These are phyloP conservation scores for Saprolegnia diclina DNA, from an alignment of 352 stramenopile species.

Conservation along the genomic window DNA sequence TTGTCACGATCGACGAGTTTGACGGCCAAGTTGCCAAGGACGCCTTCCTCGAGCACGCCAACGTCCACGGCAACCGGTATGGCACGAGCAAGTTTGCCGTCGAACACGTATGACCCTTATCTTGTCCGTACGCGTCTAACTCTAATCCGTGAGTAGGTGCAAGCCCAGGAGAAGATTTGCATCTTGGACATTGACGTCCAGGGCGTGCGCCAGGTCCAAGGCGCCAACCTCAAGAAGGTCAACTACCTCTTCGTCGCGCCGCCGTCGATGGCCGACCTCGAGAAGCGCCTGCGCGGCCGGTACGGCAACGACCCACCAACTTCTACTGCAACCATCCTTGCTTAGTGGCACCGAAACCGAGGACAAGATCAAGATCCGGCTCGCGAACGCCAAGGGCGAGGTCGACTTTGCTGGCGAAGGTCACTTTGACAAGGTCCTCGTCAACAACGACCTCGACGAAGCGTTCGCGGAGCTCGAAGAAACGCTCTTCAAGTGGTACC, in stretches of 20 bases:
- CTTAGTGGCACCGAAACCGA: conserved; percentile 90
- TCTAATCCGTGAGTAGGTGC: conserved; percentile 42
- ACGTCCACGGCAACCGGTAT: conserved; percentile 98
- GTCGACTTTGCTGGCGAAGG: conserved; percentile 84
- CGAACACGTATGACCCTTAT: conserved; percentile 51
- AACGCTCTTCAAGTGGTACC: conserved; percentile 75
- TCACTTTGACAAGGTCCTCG: conserved; percentile 85
- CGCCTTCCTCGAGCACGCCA: conserved; percentile 96
- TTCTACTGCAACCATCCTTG: not conserved
- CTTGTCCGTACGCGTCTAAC: too few relatives aligned
- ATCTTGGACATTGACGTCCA: conserved; percentile 99
- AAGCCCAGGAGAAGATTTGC: conserved; percentile 93
- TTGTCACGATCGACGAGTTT: conserved; percentile 90
- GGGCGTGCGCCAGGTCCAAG: conserved; percentile 93
- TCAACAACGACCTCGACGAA: conserved; percentile 85
- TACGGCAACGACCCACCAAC: not conserved
- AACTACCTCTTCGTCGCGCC: conserved; percentile 97
- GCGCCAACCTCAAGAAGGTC: conserved; percentile 60
- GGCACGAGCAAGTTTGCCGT: conserved; percentile 93
- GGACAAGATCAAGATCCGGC: conserved; percentile 90
- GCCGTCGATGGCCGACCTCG: conserved; percentile 91
- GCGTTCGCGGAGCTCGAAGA: conserved; percentile 64
- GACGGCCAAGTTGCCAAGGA: conserved; percentile 90
- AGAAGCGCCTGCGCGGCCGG: conserved; percentile 90
- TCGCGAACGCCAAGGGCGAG: conserved; percentile 92